Conservation (phyloP, 2,329 filamentous ascomycete species). For the Clarireedia homoeocarpa region DNA sequence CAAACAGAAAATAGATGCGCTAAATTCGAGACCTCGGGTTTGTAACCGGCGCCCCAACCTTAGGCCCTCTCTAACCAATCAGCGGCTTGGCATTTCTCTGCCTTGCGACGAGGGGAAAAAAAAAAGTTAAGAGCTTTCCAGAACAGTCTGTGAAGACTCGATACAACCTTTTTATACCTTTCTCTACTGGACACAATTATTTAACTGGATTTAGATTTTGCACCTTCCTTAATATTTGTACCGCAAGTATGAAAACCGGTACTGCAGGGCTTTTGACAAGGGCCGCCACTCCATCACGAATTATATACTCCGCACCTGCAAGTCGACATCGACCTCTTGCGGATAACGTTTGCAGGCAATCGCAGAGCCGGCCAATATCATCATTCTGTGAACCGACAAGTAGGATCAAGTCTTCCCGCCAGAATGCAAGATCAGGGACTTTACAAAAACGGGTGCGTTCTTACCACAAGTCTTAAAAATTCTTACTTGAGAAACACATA, state of each 20-base stretch:
- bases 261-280: conserved; percentile 27
- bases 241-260: conserved; percentile 25
- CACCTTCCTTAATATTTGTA: neutral
- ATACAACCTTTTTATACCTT: neutral
- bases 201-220: neutral
- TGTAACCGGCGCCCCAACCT: neutral
- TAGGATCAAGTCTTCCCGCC: neutral
- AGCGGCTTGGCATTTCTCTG: neutral
- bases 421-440: neutral
- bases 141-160: conserved; percentile 5
- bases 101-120: conserved; percentile 2
- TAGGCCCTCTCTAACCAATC: conserved; percentile 1
- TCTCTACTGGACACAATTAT: conserved; percentile 1
- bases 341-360: conserved; percentile 13
- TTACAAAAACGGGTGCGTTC: conserved; percentile 22
- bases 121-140: conserved; percentile 11
- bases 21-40: neutral
- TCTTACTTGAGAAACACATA: neutral
- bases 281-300: conserved; percentile 24
- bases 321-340: conserved; percentile 17
- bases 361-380: conserved; percentile 16
- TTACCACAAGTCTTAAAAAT: neutral
- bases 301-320: conserved; percentile 21
- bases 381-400: neutral
- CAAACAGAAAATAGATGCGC: neutral